Conservation (phyloP, 83 land plant species). For the Thuja plicata region DNA sequence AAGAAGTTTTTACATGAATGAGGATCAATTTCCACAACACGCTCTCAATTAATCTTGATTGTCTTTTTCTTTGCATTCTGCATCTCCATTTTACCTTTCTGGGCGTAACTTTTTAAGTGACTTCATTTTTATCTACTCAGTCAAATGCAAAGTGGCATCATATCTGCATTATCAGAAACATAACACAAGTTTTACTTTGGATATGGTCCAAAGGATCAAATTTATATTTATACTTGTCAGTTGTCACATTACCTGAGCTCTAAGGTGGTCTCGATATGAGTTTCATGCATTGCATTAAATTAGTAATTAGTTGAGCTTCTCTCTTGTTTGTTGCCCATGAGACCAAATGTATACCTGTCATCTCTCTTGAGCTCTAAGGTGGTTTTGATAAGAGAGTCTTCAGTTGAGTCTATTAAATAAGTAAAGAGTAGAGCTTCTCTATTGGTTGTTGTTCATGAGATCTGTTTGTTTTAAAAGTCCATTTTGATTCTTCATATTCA, state of each 20-base stretch:
- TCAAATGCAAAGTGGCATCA: background rate
- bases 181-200: background rate
- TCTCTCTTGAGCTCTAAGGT: background rate
- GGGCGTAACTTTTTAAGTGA: background rate
- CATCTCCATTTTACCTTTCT: background rate
- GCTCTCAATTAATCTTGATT: background rate
- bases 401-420: background rate
- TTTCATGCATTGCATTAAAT: background rate
- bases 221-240: background rate
- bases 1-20: background rate
- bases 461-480: background rate
- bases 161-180: background rate
- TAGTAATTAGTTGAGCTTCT: background rate
- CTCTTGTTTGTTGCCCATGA: background rate
- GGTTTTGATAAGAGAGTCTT: background rate
- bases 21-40: background rate
- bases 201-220: background rate
- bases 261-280: background rate
- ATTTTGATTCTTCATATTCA: background rate
- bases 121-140: background rate
- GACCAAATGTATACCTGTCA: background rate
- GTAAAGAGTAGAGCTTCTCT: background rate
- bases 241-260: background rate
- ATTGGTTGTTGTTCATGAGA: background rate
- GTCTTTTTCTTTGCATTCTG: background rate